These are phyloP conservation scores for Boletellus dicymbophilus DNA, from an alignment of 1,284 basidiomycete genomes.

Conservation along the genomic window DNA sequence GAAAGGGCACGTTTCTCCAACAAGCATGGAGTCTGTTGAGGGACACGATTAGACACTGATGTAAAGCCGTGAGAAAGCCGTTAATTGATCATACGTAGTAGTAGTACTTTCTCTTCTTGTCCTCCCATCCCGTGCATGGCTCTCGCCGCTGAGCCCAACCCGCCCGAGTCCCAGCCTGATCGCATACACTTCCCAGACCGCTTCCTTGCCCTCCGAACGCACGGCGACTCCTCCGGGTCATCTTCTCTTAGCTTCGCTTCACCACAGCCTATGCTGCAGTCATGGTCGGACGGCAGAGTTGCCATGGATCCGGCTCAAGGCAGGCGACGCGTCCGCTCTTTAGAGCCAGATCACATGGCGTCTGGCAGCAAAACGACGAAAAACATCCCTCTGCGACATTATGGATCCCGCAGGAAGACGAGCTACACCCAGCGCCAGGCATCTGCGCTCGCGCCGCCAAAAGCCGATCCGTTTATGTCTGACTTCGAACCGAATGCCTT, in stretches of 20 bases:
- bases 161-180: slow-evolving; percentile 11
- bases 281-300: slow-evolving; percentile 14
- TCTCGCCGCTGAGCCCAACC: slow-evolving; percentile 9
- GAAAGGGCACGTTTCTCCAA: slow-evolving; percentile 9
- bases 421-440: slow-evolving; percentile 13
- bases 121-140: slow-evolving; percentile 11
- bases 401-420: slow-evolving; percentile 24
- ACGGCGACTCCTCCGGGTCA: slow-evolving; percentile 32
- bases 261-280: slow-evolving; percentile 15
- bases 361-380: slow-evolving; percentile 17
- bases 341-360: slow-evolving; percentile 19
- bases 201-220: slow-evolving; percentile 25
- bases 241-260: slow-evolving; percentile 28
- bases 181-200: slow-evolving; percentile 32
- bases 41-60: slow-evolving; percentile 13
- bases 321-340: slow-evolving; percentile 22
- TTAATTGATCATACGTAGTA: slow-evolving; percentile 6
- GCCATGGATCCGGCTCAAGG: slow-evolving; percentile 14
- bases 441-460: slow-evolving; percentile 18
- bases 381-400: slow-evolving; percentile 10
- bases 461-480: slow-evolving; percentile 24
- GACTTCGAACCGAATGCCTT: slow-evolving; percentile 44
- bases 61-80: slow-evolving; percentile 21
- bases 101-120: neutral
- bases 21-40: neutral